Evolutionary conservation across 352 stramenopile genomes (phyloP).

Genomic region (Phytophthora aleatoria): DNA sequence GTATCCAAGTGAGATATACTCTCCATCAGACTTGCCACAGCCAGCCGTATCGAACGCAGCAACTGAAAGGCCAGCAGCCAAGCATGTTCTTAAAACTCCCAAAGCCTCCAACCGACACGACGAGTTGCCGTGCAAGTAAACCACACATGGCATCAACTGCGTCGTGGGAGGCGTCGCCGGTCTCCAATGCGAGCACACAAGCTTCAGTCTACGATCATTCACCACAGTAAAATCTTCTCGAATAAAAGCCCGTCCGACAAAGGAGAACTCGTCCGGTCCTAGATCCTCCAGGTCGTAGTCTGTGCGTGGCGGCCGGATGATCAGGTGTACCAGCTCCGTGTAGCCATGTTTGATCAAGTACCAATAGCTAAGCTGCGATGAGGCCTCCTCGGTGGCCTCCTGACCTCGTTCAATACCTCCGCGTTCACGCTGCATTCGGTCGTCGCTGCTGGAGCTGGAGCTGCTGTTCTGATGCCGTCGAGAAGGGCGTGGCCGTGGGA

Average conservation of each 20-base stretch:
- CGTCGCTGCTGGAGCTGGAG: conserved; percentile 30
- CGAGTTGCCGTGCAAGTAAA: conserved; percentile 99
- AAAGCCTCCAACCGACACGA: conserved; percentile 95
- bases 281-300: conserved; percentile 92
- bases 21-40: conserved; percentile 95
- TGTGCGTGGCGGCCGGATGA: conserved; percentile 96
- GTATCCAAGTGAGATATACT: conserved; percentile 98
- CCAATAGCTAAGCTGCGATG: conserved; percentile 82
- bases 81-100: conserved; percentile 85
- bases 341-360: conserved; percentile 91
- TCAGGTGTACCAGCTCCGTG: conserved; percentile 96
- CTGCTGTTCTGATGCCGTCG: conserved; percentile 14
- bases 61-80: conserved; percentile 94
- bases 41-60: conserved; percentile 98
- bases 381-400: conserved; percentile 74
- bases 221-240: conserved; percentile 91
- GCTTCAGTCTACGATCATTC: conserved; percentile 77
- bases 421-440: conserved; percentile 37
- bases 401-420: conserved; percentile 80
- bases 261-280: conserved; percentile 91
- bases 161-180: conserved; percentile 44
- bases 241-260: conserved; percentile 86
- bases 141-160: conserved; percentile 88
- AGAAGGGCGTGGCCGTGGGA: conserved; percentile 20
- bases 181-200: conserved; percentile 97